These are phyloP conservation scores for Neoscytalidium dimidiatum DNA, from an alignment of 2,329 filamentous ascomycete species.

Conservation along the genomic window DNA sequence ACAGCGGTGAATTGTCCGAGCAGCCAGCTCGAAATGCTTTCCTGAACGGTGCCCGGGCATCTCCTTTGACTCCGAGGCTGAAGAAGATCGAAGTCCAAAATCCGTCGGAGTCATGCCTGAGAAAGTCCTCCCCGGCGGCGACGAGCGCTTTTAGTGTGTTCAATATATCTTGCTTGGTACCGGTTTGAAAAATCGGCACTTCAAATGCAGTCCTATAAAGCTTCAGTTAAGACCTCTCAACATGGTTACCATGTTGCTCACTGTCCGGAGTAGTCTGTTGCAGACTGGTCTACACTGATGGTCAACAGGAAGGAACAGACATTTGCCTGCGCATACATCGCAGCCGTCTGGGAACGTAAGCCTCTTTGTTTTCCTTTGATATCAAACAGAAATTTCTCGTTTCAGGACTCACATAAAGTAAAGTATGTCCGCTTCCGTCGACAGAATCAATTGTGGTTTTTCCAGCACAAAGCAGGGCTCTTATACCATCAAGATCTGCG, in stretches of 20 bases:
- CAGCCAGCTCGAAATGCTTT: too few species aligned
- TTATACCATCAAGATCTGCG: background rate
- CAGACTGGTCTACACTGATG: background rate
- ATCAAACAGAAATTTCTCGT: background rate
- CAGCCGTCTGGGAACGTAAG: background rate
- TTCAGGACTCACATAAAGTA: background rate
- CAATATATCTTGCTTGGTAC: too few species aligned
- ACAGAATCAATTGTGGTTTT: background rate
- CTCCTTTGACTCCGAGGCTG: too few species aligned
- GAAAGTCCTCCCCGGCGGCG: background rate
- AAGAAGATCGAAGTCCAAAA: too few species aligned
- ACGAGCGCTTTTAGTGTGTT: background rate
- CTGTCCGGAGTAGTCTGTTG: rapidly evolving
- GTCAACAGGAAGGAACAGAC: background rate
- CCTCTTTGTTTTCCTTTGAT: too few species aligned
- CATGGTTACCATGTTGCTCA: too few species aligned
- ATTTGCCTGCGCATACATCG: background rate
- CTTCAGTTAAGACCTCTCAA: too few species aligned
- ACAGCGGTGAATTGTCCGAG: too few species aligned
- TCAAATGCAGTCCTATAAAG: too few species aligned
- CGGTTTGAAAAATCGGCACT: too few species aligned
- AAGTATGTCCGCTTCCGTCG: rapidly evolving
- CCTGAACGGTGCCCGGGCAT: too few species aligned
- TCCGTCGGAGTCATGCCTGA: background rate
- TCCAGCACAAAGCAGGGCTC: background rate